These are phyloP conservation scores for Aspergillus udagawae DNA, from an alignment of 2,329 filamentous ascomycete genomes.

Conservation along the genomic window DNA sequence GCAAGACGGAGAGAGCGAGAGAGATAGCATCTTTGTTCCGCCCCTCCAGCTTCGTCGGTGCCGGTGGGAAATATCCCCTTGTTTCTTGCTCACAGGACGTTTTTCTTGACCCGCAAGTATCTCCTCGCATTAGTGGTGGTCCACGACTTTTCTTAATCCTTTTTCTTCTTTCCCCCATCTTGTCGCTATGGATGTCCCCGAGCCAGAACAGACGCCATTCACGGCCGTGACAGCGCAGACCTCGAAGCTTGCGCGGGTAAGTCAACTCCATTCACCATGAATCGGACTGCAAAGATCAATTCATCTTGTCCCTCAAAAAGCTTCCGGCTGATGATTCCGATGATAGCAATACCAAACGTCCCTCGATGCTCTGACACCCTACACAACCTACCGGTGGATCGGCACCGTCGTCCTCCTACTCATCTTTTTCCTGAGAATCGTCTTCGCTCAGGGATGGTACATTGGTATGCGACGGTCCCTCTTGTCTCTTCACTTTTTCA, in stretches of 20 bases:
- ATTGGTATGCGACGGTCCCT: conserved; percentile 62
- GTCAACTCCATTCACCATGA: conserved; percentile 13
- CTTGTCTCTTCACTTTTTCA: background rate
- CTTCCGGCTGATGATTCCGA: background rate
- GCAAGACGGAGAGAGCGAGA: background rate
- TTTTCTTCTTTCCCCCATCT: conserved; percentile 1
- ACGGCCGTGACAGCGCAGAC: conserved; percentile 85
- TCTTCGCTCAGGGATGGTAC: conserved; percentile 96
- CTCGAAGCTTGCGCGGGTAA: conserved; percentile 41
- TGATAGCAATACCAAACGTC: conserved; percentile 85
- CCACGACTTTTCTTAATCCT: background rate
- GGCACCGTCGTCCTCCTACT: conserved; percentile 72
- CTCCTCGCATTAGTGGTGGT: background rate
- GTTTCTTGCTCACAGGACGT: background rate
- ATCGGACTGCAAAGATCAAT: background rate
- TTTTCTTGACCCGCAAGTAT: background rate
- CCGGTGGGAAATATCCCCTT: background rate
- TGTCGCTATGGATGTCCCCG: conserved; percentile 71
- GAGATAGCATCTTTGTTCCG: background rate
- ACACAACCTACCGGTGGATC: conserved; percentile 82
- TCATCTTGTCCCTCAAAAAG: background rate
- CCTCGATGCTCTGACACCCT: conserved; percentile 90
- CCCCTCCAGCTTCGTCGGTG: background rate
- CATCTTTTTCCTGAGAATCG: conserved; percentile 82
- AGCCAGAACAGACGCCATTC: conserved; percentile 89